Base-by-base conservation (phyloP, 345 rosid species). In the Citrus medica region DNA sequence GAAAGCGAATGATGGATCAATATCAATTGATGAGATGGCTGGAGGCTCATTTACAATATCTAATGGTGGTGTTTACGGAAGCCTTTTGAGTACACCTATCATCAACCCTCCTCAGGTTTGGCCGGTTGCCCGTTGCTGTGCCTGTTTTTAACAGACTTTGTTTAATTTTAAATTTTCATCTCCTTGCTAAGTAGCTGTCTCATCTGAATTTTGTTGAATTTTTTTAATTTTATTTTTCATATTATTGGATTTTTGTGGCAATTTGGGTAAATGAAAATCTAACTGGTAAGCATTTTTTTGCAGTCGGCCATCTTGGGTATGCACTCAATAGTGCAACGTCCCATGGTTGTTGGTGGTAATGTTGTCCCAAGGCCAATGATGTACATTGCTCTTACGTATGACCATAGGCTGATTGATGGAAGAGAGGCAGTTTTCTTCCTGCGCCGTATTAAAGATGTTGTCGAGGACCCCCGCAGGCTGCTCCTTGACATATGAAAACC, bases 11-110 rank as follows among this genome's bases (percentile, higher is more conserved):
- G 94, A 92, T 80, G 99, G 99, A 64, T 86, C 97, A 22, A 90
- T 95, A 65, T 95, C 99, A 71, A 95, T 95, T 32, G 99, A 95
- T 76, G 98, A 95, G 84, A 95, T 95, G 99, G 98, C 99, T 60
- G 99, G 99, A 75, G 99, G 99, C 51, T 85, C 99, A 40, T 94
- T 95, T 86, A 95, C 98, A 5, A 87, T 92, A 81, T 92, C 95
- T 16, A 92, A 92, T 37, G 93, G 95, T 53, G 95, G 95, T 69
- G 99, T 95, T 65, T 94, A 95, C 62, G 99, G 99, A 80, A 95
- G 99, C 82, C 98, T 95, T 59, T 65, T 95, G 80, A 95, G 99
- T 84, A 95, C 99, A 73, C 99, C 99, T 17, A 95, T 95, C 82
- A 95, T 95, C 81, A 95, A 95, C 83, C 99, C 99, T 67, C 99